Percentiles rank a stretch among this genome's conserved stretches.
These are phyloP conservation scores for Wolfiporia cocos DNA, from an alignment of 1,284 basidiomycete genomes.

Conservation along the genomic window DNA sequence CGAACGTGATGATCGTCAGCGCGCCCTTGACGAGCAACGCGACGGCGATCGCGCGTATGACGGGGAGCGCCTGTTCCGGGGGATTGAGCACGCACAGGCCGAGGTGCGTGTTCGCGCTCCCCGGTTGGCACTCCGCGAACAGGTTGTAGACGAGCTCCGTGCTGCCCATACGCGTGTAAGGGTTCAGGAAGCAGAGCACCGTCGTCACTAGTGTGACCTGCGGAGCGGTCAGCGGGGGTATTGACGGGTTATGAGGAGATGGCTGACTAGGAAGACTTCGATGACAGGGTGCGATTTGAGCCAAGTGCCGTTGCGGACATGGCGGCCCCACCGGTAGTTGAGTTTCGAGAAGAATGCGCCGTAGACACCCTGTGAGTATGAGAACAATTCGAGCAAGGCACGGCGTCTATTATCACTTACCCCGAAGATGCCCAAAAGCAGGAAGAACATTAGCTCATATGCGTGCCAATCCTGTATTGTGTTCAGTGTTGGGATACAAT, in stretches of 20 bases:
- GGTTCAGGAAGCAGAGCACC: conserved; percentile 81
- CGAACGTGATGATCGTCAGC: conserved; percentile 90
- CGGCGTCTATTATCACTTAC: conserved; percentile 32
- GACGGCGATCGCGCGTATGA: conserved; percentile 62
- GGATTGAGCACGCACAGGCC: conserved; percentile 72
- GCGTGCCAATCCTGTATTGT: conserved; percentile 79
- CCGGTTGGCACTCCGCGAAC: conserved; percentile 78
- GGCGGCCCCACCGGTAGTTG: conserved; percentile 84
- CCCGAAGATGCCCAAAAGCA: conserved; percentile 84
- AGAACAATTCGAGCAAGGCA: conserved; percentile 7
- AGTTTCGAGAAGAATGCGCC: conserved; percentile 92
- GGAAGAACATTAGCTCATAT: conserved; percentile 78
- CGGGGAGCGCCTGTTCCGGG: conserved; percentile 58
- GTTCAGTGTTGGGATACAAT: neutral
- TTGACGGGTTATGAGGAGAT: no score
- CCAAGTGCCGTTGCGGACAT: conserved; percentile 80
- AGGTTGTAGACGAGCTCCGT: conserved; percentile 91
- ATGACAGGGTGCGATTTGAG: conserved; percentile 73
- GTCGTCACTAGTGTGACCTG: conserved; percentile 79
- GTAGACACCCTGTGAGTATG: conserved; percentile 68
- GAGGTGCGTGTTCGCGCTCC: conserved; percentile 48
- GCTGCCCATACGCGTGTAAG: conserved; percentile 90
- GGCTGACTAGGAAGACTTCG: conserved; percentile 78
- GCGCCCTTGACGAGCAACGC: conserved; percentile 81
- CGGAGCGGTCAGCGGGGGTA: no score